Base-by-base conservation (phyloP, 352 stramenopile species). In the Pythium phragmitis region DNA sequence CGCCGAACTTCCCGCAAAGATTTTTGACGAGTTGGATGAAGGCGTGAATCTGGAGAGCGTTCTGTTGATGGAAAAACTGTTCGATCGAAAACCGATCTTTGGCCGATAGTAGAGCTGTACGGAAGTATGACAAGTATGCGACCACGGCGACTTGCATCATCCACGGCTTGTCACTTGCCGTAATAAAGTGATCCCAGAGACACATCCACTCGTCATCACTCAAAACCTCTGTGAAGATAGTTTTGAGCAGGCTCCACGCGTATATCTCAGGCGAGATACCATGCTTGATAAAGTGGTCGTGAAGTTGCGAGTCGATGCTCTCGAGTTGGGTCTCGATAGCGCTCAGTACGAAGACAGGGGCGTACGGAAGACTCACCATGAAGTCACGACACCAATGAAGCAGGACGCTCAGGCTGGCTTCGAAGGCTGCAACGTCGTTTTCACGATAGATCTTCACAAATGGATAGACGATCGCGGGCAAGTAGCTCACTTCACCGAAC, bases 341-440 rank as follows among this genome's bases (percentile, higher is more conserved):
- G 23, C 61, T 76, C 37, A 98, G 72, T 2, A 91, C 60, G 57
- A 81, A 75, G 7, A 92, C 67, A 0, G 91, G 91, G 43, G 92
- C 79, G 64, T 96, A 85, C 30, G 91, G 89, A 26, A 97, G 85
- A 50, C 73, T 92, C 4, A 87, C 67, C 12, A 98, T 76, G 43
- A 92, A 97, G 53, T 85, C 77, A 1, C 73, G 67, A 48, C 87
- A 93, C 80, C 83, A 97, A 50, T 96, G 81, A 16, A 97, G 73
- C n/a, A 98, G 60, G 7, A 98, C 72, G 23, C 77, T 82, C 42
- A 96, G 42, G 34, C 86, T 87, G 17, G 86, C 77, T 80, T 98
- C 92, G 63, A 97, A 98, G 21, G 89, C 90, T 9, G 87, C 88
- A 21, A 98, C 61, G 30, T 96, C 90, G 50, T 97, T 94, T 41